A percentile compares a stretch with the other conserved stretches of the same genome.
These are phyloP conservation scores for Helenozyma baotianmanensis DNA, from an alignment of 805 yeast species.

Conservation along the genomic window DNA sequence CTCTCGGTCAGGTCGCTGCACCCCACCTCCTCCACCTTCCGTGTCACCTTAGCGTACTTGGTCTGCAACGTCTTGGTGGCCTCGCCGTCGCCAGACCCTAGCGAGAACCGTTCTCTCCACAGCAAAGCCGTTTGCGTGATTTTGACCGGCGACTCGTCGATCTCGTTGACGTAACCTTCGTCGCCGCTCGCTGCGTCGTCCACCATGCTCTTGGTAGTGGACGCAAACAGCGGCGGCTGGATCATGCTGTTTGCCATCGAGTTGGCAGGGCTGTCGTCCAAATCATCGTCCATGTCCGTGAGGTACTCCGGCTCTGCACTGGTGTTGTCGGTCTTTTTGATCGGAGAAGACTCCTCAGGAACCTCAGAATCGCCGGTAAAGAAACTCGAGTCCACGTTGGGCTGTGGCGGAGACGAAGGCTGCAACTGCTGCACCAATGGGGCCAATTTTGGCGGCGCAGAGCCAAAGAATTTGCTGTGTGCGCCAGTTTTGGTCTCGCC, in stretches of 20 bases:
- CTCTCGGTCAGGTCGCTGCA: conserved; percentile 1
- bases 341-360: conserved; percentile 28
- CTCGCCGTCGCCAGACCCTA: conserved; percentile 1
- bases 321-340: conserved; percentile 1
- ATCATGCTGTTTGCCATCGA: conserved; percentile 9
- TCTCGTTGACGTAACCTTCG: conserved; percentile 31
- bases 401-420: no score
- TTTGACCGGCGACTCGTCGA: conserved; percentile 41
- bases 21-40: no score
- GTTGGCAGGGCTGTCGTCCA: conserved; percentile 2
- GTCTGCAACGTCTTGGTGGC: background rate
- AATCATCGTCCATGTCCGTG: conserved; percentile 16
- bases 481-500: background rate
- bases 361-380: conserved; percentile 29
- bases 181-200: conserved; percentile 12
- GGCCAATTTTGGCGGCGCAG: background rate
- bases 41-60: background rate
- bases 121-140: conserved; percentile 3
- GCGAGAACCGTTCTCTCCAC: conserved; percentile 13
- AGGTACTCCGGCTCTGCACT: conserved; percentile 8
- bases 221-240: conserved; percentile 4
- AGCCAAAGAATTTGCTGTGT: conserved; percentile 14
- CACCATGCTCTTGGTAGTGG: conserved; percentile 7
- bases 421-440: background rate
- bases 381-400: conserved; percentile 11